These are phyloP conservation scores for Penicillium riverlandense DNA, from an alignment of 495 filamentous ascomycete genomes.

Conservation along the genomic window DNA sequence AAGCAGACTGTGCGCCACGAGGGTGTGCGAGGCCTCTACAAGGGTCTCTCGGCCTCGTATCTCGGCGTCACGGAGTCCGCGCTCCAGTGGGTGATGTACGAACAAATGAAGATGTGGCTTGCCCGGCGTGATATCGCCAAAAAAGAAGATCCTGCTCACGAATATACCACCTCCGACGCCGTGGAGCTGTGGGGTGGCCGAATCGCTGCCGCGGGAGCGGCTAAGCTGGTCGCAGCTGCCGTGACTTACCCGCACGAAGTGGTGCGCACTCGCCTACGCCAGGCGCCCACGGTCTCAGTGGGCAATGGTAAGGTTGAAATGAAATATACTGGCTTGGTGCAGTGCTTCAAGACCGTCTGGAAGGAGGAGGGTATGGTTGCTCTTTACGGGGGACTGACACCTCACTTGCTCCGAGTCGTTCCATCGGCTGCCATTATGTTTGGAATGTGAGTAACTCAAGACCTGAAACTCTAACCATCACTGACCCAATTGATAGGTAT, in stretches of 20 bases:
- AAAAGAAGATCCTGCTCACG: constrained; percentile 14
- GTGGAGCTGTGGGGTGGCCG: constrained; percentile 43
- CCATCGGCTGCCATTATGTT: constrained; percentile 93
- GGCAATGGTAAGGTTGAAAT: constrained; percentile 26
- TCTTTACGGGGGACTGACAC: constrained; percentile 52
- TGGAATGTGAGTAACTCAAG: constrained; percentile 53
- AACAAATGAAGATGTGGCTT: constrained; percentile 47
- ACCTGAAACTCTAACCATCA: not conserved
- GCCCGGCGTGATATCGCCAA: constrained; percentile 32
- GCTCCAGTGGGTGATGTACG: constrained; percentile 52
- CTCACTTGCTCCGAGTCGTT: constrained; percentile 55
- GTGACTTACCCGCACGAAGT: constrained; percentile 56
- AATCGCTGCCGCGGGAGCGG: constrained; percentile 41
- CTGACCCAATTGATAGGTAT: constrained; percentile 30
- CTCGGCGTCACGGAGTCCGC: constrained; percentile 51
- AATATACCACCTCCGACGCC: constrained; percentile 35
- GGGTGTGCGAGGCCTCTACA: constrained; percentile 47
- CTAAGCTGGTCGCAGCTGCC: constrained; percentile 50
- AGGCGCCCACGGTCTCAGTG: constrained; percentile 40
- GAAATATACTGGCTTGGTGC: constrained; percentile 49
- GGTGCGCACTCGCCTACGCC: constrained; percentile 47
- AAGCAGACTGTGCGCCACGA: constrained; percentile 47
- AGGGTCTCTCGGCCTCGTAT: constrained; percentile 48
- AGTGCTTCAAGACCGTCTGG: constrained; percentile 47
- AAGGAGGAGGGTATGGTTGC: constrained; percentile 50